These are phyloP conservation scores for Xerocomus amazonicus DNA, from an alignment of 1,284 basidiomycete species.

Conservation along the genomic window DNA sequence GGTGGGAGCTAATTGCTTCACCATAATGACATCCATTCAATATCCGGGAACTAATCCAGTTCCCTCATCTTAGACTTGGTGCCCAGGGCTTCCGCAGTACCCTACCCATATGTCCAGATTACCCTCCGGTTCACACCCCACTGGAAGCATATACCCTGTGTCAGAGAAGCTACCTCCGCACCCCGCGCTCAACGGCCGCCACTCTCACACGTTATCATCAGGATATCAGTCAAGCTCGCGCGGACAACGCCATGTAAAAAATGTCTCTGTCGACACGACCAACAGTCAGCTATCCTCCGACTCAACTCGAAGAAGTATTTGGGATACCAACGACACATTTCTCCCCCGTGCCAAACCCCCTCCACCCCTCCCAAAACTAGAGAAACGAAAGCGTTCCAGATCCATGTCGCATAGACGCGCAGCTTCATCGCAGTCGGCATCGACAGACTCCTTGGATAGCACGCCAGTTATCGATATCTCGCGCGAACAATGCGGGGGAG, in stretches of 20 bases:
- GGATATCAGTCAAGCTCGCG: too few relatives aligned
- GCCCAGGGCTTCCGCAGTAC: neutral
- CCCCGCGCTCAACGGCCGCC: too few relatives aligned
- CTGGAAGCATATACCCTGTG: neutral
- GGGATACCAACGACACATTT: constrained; percentile 12
- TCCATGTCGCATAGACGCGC: neutral
- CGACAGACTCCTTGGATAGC: neutral
- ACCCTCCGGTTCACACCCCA: neutral
- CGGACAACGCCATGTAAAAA: too few relatives aligned
- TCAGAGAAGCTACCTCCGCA: neutral
- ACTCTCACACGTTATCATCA: too few relatives aligned
- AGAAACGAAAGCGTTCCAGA: neutral
- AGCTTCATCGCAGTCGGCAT: neutral
- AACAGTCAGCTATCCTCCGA: too few relatives aligned
- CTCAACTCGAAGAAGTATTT: too few relatives aligned
- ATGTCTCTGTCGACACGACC: too few relatives aligned
- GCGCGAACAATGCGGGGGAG: neutral
- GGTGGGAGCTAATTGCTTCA: constrained; percentile 2
- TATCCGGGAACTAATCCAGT: neutral
- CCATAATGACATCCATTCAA: constrained; percentile 1
- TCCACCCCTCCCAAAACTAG: constrained; percentile 9
- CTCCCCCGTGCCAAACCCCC: constrained; percentile 25
- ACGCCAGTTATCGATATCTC: neutral
- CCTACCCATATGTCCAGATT: neutral
- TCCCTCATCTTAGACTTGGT: neutral